These are phyloP conservation scores for Aspergillus bombycis DNA, from an alignment of 2,329 filamentous ascomycete genomes.

Conservation along the genomic window DNA sequence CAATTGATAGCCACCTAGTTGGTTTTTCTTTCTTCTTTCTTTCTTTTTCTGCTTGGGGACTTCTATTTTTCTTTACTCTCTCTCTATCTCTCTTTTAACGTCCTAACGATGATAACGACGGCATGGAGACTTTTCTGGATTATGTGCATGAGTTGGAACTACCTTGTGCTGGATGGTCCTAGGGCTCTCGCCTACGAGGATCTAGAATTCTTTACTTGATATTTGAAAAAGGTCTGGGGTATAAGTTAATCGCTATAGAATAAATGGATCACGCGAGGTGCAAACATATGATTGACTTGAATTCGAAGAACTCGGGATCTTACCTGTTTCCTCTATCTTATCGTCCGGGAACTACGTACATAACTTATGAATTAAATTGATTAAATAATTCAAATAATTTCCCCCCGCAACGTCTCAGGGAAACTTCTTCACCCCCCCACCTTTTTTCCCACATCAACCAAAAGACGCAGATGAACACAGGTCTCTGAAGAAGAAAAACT, in stretches of 20 bases:
- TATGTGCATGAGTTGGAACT: neutral
- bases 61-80: neutral
- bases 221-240: neutral
- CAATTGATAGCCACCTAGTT: constrained; percentile 3
- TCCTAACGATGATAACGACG: constrained; percentile 3
- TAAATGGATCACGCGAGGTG: constrained; percentile 16
- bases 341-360: neutral
- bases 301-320: neutral
- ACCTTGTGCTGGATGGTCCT: neutral
- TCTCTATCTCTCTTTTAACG: constrained; percentile 15
- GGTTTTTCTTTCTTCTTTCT: constrained; percentile 9
- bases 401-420: neutral
- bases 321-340: neutral
- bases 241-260: constrained; percentile 14
- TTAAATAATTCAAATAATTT: neutral
- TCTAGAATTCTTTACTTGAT: constrained; percentile 3
- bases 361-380: no score
- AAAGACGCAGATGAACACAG: neutral
- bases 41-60: constrained; percentile 7
- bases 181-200: neutral
- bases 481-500: no score
- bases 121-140: neutral
- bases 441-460: neutral
- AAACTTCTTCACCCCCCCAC: neutral
- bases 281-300: neutral